Base-by-base conservation (phyloP, 2,329 filamentous ascomycete genomes). In the Neonectria ditissima region DNA sequence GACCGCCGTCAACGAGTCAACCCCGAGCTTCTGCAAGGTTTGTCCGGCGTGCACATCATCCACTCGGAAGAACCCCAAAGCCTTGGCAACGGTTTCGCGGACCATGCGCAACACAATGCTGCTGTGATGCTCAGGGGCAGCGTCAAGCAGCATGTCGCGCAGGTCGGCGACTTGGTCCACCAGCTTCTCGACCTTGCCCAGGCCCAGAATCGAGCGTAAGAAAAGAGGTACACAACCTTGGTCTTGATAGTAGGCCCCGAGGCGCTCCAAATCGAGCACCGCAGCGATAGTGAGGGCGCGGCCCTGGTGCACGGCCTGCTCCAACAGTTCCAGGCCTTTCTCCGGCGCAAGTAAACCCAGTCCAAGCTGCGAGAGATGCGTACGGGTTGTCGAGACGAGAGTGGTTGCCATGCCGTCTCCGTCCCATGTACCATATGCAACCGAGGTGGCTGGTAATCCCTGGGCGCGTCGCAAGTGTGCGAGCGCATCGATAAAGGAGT, bases 101-200 rank as follows among this genome's bases (percentile, higher is more conserved):
- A 47, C 44, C 44, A 47, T 47, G 14, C 24, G 22, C 8, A 47
- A 22, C 44, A 47, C 44, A n/a, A 47, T 47, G 44, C 22, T 26
- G 14, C 13, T 22, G 13, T 47, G 44, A 6, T 47, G 44, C 4
- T 2, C 22, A 6, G 44, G 44, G 3, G 44, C 22, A 22, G 22
- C 16, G 13, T 47, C 24, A 16, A 22, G 13, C 13, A 47, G 22
- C 22, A 47, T 22, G 13, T 47, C 24, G 14, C 44, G 44, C 22
- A 47, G 14, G 16, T 47, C 44, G 20, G 13, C 13, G 22, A 10
- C 24, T 26, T 22, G 44, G 24, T 26, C 5, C 5, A 28, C 44
- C 13, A 1, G 13, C 22, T 22, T 32, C 30, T 32, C 30, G 8
- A 32, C 5, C 24, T 4, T 47, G 13, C 6, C 28, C 44, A 22